Evolutionary conservation across 768 basidiomycete species (phyloP), one percentile per base, ranked within the genome.

Genomic region (Russula griseocarnosa): DNA sequence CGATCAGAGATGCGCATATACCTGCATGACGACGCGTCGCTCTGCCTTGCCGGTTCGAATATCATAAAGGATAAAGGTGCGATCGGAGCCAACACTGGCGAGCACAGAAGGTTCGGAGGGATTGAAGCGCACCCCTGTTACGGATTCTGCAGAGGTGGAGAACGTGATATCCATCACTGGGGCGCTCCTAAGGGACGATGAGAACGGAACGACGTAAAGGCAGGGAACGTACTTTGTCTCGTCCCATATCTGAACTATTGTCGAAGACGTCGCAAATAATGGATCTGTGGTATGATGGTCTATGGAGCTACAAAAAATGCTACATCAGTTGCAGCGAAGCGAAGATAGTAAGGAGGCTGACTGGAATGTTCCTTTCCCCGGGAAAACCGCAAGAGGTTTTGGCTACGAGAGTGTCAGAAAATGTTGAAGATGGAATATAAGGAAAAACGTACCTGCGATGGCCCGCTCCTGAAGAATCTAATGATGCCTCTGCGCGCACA

Each of bases 21-120:
- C 89, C 79, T 91, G 87, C 92, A 98, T 95, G 60, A 97, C 80
- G 5, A 95, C 82, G 51, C 94, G 78, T 30, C 94, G 82, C 72
- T 98, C 93, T 1, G 97, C 96, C 76, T 97, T 98, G 52, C 94
- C 94, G 16, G 95, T 98, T 30, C 97, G 83, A 66, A 98, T 90
- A 71, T 99, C 97, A 73, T 98, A 98, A 38, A 99, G 78, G 2
- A 92, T 94, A 75, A 98, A 94, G 34, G 95, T 95, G 60, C 97
- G 83, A 73, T 99, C 97, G 52, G 91, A 91, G 38, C 97, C 96
- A 63, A 94, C 86, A 72, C 90, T 92, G 3, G 95, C 96, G n/a
- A 99, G 83, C 1, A 98, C 89, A 38, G 92, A 94, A 20, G 92
- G 83, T 77, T 99, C 97, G 61, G 90, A 90, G 70, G 91, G 85